These are phyloP conservation scores for Tagetes erecta DNA, from an alignment of 129 eudicot genomes.

Conservation along the genomic window DNA sequence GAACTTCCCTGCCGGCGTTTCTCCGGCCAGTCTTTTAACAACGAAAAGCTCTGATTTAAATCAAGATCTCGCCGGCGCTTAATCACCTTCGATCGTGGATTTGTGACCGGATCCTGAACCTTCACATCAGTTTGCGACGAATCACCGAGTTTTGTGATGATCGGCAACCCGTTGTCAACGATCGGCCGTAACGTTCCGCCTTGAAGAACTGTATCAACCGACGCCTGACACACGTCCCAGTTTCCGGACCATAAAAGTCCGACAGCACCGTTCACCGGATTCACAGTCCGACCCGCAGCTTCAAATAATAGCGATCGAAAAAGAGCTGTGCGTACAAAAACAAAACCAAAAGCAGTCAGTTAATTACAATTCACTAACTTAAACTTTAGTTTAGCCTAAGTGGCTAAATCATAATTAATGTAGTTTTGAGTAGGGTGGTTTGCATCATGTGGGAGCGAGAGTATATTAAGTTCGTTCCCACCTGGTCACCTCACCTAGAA, in stretches of 20 bases:
- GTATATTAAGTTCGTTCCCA: too few species aligned
- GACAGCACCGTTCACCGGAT: conserved; percentile 95
- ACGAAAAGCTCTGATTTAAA: conserved; percentile 38
- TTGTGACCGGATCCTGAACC: conserved; percentile 31
- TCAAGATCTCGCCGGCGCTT: conserved; percentile 68
- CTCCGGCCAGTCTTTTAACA: conserved; percentile 27
- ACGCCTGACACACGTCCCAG: conserved; percentile 93
- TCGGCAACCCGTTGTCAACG: conserved; percentile 46
- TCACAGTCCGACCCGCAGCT: conserved; percentile 95
- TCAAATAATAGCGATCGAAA: conserved; percentile 85
- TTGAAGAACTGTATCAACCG: conserved; percentile 83
- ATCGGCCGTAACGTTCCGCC: conserved; percentile 79
- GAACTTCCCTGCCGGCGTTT: conserved; percentile 71
- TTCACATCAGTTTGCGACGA: conserved; percentile 44
- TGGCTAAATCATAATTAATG: neutral
- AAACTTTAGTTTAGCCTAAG: neutral
- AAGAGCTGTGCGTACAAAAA: conserved; percentile 49
- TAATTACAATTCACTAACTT: neutral
- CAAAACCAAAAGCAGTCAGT: neutral
- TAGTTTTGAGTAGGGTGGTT: conserved; percentile 1
- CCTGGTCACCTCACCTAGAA: too few species aligned
- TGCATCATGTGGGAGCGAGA: too few species aligned
- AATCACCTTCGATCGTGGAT: conserved; percentile 31
- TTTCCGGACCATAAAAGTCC: conserved; percentile 85
- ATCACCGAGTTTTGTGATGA: conserved; percentile 42